Conservation (phyloP, 805 yeast genomes). For the Sugiyamaella mastotermitis region DNA sequence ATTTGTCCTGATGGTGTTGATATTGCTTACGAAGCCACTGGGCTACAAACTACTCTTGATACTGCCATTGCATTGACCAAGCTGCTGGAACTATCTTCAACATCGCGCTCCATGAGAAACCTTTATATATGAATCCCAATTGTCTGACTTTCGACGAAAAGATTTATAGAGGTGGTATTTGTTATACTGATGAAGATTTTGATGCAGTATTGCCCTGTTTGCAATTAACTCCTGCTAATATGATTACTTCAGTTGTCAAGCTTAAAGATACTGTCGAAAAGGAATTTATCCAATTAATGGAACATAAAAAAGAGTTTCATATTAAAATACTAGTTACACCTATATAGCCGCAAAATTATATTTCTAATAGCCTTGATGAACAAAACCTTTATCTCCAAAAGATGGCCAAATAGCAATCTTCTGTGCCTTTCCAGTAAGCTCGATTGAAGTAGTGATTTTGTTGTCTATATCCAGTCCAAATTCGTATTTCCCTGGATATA, state of each 20-base stretch:
- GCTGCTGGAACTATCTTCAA: constrained; percentile 53
- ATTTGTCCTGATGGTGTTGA: constrained; percentile 44
- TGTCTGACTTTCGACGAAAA: constrained; percentile 51
- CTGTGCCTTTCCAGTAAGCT: constrained; percentile 6
- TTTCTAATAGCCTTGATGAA: too few relatives aligned
- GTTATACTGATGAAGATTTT: constrained; percentile 51
- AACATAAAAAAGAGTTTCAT: constrained; percentile 48
- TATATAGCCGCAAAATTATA: too few relatives aligned
- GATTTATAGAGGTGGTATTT: constrained; percentile 51
- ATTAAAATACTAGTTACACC: constrained; percentile 52
- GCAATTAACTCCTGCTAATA: constrained; percentile 36
- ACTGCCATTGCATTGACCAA: constrained; percentile 45
- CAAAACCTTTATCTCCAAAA: constrained; percentile 3
- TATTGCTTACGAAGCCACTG: constrained; percentile 50
- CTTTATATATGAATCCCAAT: constrained; percentile 49
- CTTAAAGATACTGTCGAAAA: constrained; percentile 46
- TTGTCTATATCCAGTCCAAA: constrained; percentile 7
- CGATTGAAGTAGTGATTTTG: background rate
- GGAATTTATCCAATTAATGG: constrained; percentile 45
- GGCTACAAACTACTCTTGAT: constrained; percentile 46
- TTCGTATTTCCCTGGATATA: constrained; percentile 11
- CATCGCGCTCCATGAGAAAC: constrained; percentile 57
- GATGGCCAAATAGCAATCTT: constrained; percentile 3
- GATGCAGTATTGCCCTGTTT: constrained; percentile 47
- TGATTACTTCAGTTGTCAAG: constrained; percentile 48